phyloP scores from a whole-genome alignment of 352 stramenopile species.

The Lagenidium giganteum region DNA sequence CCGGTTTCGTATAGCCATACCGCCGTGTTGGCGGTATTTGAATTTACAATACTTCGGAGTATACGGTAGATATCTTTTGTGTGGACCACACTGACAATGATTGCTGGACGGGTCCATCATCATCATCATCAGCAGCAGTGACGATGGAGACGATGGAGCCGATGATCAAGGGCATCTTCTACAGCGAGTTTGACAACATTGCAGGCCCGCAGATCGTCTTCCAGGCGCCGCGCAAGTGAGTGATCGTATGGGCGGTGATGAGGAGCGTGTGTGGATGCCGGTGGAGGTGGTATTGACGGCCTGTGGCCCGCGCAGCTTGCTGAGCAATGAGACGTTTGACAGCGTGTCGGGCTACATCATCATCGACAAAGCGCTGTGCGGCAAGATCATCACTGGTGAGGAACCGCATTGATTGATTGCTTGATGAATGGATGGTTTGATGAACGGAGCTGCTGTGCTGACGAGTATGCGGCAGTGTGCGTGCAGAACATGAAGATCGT shows the following conservation, averaged over 20 bases:
- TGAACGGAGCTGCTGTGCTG: neutral
- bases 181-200: slow-evolving; percentile 91
- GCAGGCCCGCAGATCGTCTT: slow-evolving; percentile 88
- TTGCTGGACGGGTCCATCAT: neutral
- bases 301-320: no score
- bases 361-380: slow-evolving; percentile 84
- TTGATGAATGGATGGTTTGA: no score
- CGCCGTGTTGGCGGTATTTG: no score
- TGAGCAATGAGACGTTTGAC: slow-evolving; percentile 83
- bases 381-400: slow-evolving; percentile 84
- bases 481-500: slow-evolving; percentile 83
- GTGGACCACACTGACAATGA: no score
- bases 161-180: slow-evolving; percentile 87
- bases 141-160: neutral
- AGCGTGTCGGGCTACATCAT: slow-evolving; percentile 87
- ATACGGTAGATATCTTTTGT: no score
- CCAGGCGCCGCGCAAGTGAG: slow-evolving; percentile 77
- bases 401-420: no score
- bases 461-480: slow-evolving; percentile 56
- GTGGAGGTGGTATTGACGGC: neutral
- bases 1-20: neutral
- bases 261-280: neutral
- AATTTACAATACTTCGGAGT: no score
- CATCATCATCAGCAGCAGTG: neutral
- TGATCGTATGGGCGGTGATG: neutral